A percentile compares a stretch with the other conserved stretches of the same genome.
Conservation (phyloP, 1,284 basidiomycete species). For the Melampsora abietis-canadensis region DNA sequence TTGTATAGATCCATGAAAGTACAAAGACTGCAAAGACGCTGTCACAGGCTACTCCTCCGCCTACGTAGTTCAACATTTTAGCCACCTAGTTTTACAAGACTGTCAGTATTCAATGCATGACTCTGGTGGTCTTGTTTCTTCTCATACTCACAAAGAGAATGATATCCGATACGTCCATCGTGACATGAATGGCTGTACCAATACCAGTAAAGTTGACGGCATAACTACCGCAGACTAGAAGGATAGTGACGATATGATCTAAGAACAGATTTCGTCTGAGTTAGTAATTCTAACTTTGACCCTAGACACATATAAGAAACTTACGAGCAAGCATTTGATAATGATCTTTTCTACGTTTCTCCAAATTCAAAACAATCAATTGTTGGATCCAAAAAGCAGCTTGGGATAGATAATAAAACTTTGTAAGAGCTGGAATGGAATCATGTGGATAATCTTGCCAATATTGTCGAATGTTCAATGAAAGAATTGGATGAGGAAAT, state of each 20-base stretch:
- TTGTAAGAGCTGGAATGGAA: conserved; percentile 48
- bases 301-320: neutral
- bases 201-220: conserved; percentile 50
- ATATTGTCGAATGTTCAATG: conserved; percentile 41
- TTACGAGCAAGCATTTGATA: conserved; percentile 52
- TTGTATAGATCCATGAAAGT: conserved; percentile 38
- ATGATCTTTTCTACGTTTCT: conserved; percentile 53
- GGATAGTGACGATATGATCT: conserved; percentile 53
- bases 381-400: conserved; percentile 53
- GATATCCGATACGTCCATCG: conserved; percentile 54
- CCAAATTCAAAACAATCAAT: conserved; percentile 52
- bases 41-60: conserved; percentile 4
- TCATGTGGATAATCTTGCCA: conserved; percentile 48
- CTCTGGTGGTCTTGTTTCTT: neutral
- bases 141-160: conserved; percentile 47
- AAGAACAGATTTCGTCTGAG: neutral
- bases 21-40: conserved; percentile 28
- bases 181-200: conserved; percentile 51
- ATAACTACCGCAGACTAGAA: conserved; percentile 52
- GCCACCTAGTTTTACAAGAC: neutral
- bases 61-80: conserved; percentile 34
- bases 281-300: neutral
- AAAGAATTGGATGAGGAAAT: conserved; percentile 31
- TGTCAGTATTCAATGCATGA: neutral
- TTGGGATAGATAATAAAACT: conserved; percentile 53